Conservation (phyloP, 352 stramenopile species). For the Phytophthora meadii region DNA sequence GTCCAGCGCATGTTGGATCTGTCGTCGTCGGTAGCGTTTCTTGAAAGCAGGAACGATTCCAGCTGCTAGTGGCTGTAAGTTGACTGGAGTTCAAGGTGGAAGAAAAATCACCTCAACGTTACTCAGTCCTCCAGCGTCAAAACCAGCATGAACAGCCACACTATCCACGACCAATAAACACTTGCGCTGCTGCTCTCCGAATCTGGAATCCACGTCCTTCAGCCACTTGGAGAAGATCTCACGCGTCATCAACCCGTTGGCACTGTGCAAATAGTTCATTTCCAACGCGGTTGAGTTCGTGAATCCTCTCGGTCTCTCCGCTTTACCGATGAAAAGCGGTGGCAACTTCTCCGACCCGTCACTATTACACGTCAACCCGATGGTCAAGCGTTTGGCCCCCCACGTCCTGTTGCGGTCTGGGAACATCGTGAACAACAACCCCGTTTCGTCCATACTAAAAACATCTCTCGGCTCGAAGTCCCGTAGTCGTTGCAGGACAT, state of each 20-base stretch:
- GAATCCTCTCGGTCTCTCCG: slow-evolving; percentile 41
- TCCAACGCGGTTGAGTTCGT: slow-evolving; percentile 11
- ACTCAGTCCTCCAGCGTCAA: slow-evolving; percentile 23
- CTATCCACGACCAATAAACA: slow-evolving; percentile 43
- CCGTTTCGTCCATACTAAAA: slow-evolving; percentile 41
- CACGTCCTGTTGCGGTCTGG: slow-evolving; percentile 27
- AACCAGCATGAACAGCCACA: slow-evolving; percentile 28
- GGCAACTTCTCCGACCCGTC: slow-evolving; percentile 45
- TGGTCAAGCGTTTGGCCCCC: slow-evolving; percentile 36
- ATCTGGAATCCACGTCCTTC: slow-evolving; percentile 25
- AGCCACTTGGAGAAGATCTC: slow-evolving; percentile 48
- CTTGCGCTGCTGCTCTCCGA: slow-evolving; percentile 26
- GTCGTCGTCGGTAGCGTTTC: slow-evolving; percentile 34
- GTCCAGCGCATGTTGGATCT: slow-evolving; percentile 37
- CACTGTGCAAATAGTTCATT: slow-evolving; percentile 38
- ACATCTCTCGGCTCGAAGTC: slow-evolving; percentile 21
- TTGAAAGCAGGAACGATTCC: slow-evolving; percentile 39
- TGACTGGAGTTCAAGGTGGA: slow-evolving; percentile 14
- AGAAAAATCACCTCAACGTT: slow-evolving; percentile 37
- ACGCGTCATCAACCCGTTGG: slow-evolving; percentile 42
- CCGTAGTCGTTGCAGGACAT: slow-evolving; percentile 27
- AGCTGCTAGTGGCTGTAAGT: slow-evolving; percentile 31
- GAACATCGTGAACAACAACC: slow-evolving; percentile 30
- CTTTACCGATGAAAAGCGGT: slow-evolving; percentile 42
- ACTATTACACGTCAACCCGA: slow-evolving; percentile 37